Evolutionary conservation across 2,329 filamentous ascomycete genomes (phyloP).

Genomic region (Exophiala lecanii-corni): DNA sequence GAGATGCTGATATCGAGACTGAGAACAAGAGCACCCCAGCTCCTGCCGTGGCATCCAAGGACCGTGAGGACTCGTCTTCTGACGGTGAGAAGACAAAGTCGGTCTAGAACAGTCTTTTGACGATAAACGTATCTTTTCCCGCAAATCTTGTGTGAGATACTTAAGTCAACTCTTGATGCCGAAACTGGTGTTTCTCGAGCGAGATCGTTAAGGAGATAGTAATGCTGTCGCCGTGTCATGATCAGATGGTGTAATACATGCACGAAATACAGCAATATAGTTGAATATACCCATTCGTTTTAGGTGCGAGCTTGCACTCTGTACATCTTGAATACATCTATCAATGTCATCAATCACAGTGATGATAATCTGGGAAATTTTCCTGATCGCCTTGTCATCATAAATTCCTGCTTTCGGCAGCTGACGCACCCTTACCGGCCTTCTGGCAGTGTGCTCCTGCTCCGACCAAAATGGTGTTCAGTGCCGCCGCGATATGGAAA

Average conservation of each 20-base stretch:
- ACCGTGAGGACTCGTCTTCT: slow-evolving; percentile 6
- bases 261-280: too few relatives aligned
- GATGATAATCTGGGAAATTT: too few relatives aligned
- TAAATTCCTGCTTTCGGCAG: too few relatives aligned
- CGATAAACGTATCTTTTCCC: background rate
- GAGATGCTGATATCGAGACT: background rate
- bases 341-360: too few relatives aligned
- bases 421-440: too few relatives aligned
- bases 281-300: background rate
- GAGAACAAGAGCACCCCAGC: background rate
- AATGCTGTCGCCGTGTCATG: background rate
- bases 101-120: slow-evolving; percentile 27
- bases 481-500: slow-evolving; percentile 46
- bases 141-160: background rate
- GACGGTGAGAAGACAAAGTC: slow-evolving; percentile 16
- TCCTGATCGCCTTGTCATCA: too few relatives aligned
- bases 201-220: background rate
- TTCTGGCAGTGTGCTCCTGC: too few relatives aligned
- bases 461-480: slow-evolving; percentile 41
- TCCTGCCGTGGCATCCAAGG: slow-evolving; percentile 1
- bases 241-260: background rate
- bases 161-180: background rate
- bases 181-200: background rate
- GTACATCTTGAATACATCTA: too few relatives aligned
- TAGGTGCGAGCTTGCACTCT: too few relatives aligned